Evolutionary conservation across 495 filamentous ascomycete species (phyloP).

Genomic region (Aspergillus affinis): DNA sequence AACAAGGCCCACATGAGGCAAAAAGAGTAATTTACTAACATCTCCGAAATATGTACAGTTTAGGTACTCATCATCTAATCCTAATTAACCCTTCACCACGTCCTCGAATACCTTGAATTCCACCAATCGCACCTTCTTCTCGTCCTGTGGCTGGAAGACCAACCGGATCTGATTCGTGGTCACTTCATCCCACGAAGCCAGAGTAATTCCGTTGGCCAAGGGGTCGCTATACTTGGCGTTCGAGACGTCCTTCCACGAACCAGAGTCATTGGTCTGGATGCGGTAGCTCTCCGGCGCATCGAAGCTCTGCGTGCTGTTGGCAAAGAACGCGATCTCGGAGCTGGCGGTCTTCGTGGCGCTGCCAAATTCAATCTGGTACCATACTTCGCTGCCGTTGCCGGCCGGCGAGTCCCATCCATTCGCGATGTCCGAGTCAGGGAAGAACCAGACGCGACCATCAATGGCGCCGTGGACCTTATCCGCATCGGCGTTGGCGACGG

Average conservation of each 20-base stretch:
- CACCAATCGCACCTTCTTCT: conserved; percentile 16
- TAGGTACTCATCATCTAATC: no score
- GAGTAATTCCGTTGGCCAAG: conserved; percentile 18
- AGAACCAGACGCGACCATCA: conserved; percentile 28
- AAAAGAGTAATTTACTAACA: no score
- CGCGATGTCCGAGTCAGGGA: conserved; percentile 17
- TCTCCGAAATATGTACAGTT: no score
- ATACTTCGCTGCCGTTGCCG: conserved; percentile 22
- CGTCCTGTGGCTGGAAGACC: conserved; percentile 15
- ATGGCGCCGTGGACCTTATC: conserved; percentile 26
- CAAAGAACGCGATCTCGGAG: conserved; percentile 25
- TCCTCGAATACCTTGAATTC: conserved; percentile 21
- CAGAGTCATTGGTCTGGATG: conserved; percentile 12
- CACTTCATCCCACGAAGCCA: conserved; percentile 11
- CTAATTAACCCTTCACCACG: background rate
- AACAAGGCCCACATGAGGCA: no score
- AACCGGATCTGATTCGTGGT: conserved; percentile 9
- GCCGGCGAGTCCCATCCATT: conserved; percentile 26
- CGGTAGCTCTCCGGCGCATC: conserved; percentile 19
- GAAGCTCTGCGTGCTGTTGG: conserved; percentile 12
- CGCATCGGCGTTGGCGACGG: conserved; percentile 22
- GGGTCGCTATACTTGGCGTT: conserved; percentile 17
- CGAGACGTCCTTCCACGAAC: conserved; percentile 15
- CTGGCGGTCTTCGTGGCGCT: conserved; percentile 4
- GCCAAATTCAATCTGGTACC: conserved; percentile 24